These are phyloP conservation scores for Blepharisma japonicum DNA, from an alignment of 73 alveolate species.

Conservation along the genomic window DNA sequence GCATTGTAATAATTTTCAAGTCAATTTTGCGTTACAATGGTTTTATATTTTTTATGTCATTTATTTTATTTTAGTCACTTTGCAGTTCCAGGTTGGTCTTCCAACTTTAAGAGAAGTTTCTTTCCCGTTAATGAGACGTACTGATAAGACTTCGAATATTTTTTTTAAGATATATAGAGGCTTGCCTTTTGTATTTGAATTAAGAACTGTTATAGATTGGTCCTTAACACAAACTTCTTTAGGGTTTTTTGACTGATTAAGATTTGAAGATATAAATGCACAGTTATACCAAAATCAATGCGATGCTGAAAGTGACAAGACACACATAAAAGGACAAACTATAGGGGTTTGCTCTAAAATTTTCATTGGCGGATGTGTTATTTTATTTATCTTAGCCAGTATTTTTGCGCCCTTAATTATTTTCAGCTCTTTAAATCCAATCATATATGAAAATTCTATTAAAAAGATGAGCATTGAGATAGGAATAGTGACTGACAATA, in stretches of 20 bases:
- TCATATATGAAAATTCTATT: conserved; percentile 25
- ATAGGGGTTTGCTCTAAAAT: conserved; percentile 29
- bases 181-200: conserved; percentile 54
- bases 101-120: background rate
- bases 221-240: conserved; percentile 50
- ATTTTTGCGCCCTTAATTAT: conserved; percentile 49
- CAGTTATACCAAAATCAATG: conserved; percentile 34
- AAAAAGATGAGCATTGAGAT: background rate
- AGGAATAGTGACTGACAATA: background rate
- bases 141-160: background rate
- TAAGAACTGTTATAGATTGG: conserved; percentile 54
- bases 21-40: background rate
- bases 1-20: conserved; percentile 18
- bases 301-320: conserved; percentile 26
- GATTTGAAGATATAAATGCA: conserved; percentile 53
- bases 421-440: conserved; percentile 55
- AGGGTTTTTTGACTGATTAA: conserved; percentile 47
- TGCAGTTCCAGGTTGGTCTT: background rate
- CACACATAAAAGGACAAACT: conserved; percentile 29
- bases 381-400: conserved; percentile 33
- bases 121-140: background rate
- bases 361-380: conserved; percentile 50
- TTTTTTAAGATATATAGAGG: conserved; percentile 41
- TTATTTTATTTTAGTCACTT: background rate
- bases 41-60: conserved; percentile 17